Base-by-base conservation (phyloP, 176 grass and related monocot genomes). In the Eragrostis nindensis region DNA sequence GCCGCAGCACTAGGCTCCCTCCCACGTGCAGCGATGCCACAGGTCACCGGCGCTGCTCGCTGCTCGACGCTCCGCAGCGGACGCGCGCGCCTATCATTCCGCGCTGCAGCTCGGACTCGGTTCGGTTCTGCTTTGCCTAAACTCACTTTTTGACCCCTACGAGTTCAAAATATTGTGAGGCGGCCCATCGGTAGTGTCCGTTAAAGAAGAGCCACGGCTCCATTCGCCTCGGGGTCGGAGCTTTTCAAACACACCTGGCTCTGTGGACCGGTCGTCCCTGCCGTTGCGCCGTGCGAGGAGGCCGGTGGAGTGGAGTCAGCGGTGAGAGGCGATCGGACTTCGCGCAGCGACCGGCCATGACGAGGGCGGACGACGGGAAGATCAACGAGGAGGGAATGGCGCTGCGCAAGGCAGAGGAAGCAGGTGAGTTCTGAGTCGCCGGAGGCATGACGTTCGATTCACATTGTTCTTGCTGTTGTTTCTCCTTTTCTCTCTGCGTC, bases 371-470 rank as follows among this genome's bases (percentile, higher is more conserved):
- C 16, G 87, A 64, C 62, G 86, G 80, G 30, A 83, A 80, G 70
- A 82, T 82, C 85, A 84, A 92, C 84, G 77, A 80, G 62, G 78
- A 76, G 29, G 93, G 89, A 72, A 92, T 97, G 85, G 87, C 90
- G 74, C 39, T 89, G 68, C 78, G 93, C 81, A 97, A 93, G 87
- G 93, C 90, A 9, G 90, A 90, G 84, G 93, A 97, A 84, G 83
- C 93, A 54, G 93, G 93, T 97, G 76, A 55, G 82, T 38, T 4
- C 11, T 36, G 32, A 36, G 32, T 36, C 36, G 36, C 38, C 36
- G 0, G 14, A 17, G 11, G 38, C 19, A 14, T 26, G 14, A 0
- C 6, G 74, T 18, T 45, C 25, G 42, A 6, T 64, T 48, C 55
- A 45, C 74, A 21, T 38, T 65, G n/a, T n/a, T n/a, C n/a, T n/a